Evolutionary conservation across 768 basidiomycete genomes (phyloP), one percentile per base, ranked within the genome.

Genomic region (Leccinellum rugosiceps): DNA sequence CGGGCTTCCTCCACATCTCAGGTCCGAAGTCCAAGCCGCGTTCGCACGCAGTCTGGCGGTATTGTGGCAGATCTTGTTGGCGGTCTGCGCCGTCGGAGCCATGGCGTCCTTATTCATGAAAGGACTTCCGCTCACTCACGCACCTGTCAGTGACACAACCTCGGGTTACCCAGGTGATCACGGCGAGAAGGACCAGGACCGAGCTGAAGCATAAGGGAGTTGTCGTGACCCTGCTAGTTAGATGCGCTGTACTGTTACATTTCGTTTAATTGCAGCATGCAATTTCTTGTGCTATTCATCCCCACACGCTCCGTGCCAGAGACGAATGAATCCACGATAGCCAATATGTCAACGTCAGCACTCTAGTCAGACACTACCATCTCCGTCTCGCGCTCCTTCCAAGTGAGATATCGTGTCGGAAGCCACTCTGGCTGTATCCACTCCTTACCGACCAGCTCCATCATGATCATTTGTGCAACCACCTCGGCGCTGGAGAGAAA

Each of bases 391-490:
- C 57, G 57, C 26, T 60, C 59, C n/a, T 52, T 63, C 70, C 65
- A 58, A 1, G 79, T 83, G 59, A 83, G 68, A 61, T 80, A 83
- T 45, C 78, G 76, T 26, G 75, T 69, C 11, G 88, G 88, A 34
- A 90, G 68, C 88, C 88, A 90, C 14, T 76, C 72, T 0, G 88
- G 88, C 15, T 65, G 56, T 8, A 58, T 68, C 85, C 86, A 89
- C 7, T 62, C 60, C 30, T 71, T 65, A 17, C 76, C 75, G 3
- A 56, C 53, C 9, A 86, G 63, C 35, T 83, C 79, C 1, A 81
- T 78, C 2, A 65, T 49, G 52, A 89, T 78, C 82, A 89, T 87
- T 28, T 78, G 73, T 3, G 78, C 81, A 4, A 88, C 71, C 3
- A 74, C 82, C 65, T 90, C 83, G 17, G 84, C 88, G 56, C 88